Percentiles rank a stretch among this genome's conserved stretches.
These are phyloP conservation scores for Fraxinus sp. DNA, from an alignment of 305 asterid genomes.

Conservation along the genomic window DNA sequence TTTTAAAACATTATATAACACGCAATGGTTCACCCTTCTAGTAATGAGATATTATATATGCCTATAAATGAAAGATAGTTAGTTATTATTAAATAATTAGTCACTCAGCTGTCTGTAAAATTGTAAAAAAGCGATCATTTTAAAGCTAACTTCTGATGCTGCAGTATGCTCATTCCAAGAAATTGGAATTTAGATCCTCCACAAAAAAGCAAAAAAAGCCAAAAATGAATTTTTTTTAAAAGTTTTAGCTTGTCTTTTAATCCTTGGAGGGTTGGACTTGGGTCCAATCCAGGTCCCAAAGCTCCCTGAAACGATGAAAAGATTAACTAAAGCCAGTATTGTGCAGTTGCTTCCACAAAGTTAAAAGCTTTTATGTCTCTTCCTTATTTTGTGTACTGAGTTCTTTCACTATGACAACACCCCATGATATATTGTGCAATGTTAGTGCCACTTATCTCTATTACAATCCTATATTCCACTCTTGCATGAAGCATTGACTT, in stretches of 20 bases:
- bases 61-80: not conserved
- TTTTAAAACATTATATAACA: not conserved
- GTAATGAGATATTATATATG: not conserved
- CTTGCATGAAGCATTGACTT: not conserved
- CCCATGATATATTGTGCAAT: not conserved
- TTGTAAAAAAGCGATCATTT: not conserved
- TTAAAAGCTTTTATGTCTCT: not conserved
- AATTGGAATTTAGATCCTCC: not conserved
- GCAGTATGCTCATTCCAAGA: not conserved
- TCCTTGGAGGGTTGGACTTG: not conserved
- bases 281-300: not conserved
- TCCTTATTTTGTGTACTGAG: not conserved
- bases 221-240: not conserved
- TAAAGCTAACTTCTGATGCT: not conserved
- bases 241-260: not conserved
- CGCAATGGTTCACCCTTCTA: not conserved
- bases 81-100: not conserved
- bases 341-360: not conserved
- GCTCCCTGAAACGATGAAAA: not conserved
- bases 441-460: not conserved
- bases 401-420: not conserved
- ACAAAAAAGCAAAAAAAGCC: not conserved
- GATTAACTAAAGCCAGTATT: not conserved
- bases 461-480: not conserved
- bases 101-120: not conserved